Conservation (phyloP, 805 yeast genomes). For the Hagleromyces aurorensis region DNA sequence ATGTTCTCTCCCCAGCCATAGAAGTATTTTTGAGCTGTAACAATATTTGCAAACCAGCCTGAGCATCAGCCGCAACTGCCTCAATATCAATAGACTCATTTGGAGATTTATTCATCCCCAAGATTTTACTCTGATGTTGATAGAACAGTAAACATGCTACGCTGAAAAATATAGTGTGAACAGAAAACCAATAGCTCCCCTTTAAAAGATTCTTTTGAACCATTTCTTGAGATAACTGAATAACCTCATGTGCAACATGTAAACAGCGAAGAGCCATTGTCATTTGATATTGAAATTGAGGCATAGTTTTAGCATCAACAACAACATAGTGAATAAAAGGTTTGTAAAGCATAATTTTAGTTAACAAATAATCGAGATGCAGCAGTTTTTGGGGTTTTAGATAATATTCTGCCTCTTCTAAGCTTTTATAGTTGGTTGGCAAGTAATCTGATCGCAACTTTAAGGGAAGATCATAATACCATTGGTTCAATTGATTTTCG, state of each 20-base stretch:
- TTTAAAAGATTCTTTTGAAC: constrained; percentile 59
- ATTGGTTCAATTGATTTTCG: constrained; percentile 59
- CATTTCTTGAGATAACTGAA: constrained; percentile 74
- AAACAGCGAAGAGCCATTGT: constrained; percentile 78
- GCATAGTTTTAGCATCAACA: constrained; percentile 16
- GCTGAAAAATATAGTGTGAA: constrained; percentile 81
- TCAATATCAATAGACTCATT: constrained; percentile 31
- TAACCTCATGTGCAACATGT: constrained; percentile 74
- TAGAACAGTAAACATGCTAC: constrained; percentile 78
- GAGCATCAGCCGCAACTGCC: constrained; percentile 56
- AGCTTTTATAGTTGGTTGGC: constrained; percentile 48
- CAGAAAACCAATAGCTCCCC: constrained; percentile 89
- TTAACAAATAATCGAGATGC: constrained; percentile 64
- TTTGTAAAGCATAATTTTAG: constrained; percentile 72
- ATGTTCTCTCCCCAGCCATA: constrained; percentile 67
- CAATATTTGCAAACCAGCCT: constrained; percentile 59
- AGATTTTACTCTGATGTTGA: constrained; percentile 12
- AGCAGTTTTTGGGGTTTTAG: constrained; percentile 67
- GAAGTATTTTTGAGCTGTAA: constrained; percentile 60
- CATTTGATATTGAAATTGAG: constrained; percentile 52
- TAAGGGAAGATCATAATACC: constrained; percentile 64
- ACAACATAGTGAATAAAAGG: constrained; percentile 83
- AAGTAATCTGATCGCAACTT: constrained; percentile 66
- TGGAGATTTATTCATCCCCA: constrained; percentile 2
- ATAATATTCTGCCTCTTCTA: constrained; percentile 37